Conservation (phyloP, 2,329 filamentous ascomycete genomes). For the Fusarium compactum region DNA sequence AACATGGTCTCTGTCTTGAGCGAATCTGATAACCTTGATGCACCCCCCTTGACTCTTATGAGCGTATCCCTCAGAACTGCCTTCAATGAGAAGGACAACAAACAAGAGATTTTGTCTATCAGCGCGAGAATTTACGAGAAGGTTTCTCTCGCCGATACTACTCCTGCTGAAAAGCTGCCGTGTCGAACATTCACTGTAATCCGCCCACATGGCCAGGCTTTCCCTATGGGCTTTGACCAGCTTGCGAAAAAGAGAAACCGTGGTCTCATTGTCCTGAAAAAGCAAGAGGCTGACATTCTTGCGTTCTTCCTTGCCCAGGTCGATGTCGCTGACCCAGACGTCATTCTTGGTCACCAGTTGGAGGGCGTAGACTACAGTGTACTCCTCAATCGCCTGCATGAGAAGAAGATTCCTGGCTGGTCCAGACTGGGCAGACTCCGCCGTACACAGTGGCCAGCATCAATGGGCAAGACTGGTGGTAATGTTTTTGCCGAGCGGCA, state of each 20-base stretch:
- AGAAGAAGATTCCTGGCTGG: conserved; percentile 94
- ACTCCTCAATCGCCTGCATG: conserved; percentile 84
- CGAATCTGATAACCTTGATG: conserved; percentile 84
- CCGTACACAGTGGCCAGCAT: conserved; percentile 86
- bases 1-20: conserved; percentile 77
- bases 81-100: conserved; percentile 92
- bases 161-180: conserved; percentile 86
- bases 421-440: conserved; percentile 90
- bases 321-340: conserved; percentile 90
- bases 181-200: conserved; percentile 93
- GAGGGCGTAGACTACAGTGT: conserved; percentile 97
- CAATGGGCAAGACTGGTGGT: conserved; percentile 85
- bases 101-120: conserved; percentile 92
- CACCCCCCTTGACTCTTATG: conserved; percentile 94
- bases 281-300: conserved; percentile 85
- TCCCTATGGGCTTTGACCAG: conserved; percentile 88
- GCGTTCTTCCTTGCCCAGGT: conserved; percentile 91
- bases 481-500: conserved; percentile 95
- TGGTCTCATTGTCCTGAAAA: conserved; percentile 83
- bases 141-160: conserved; percentile 86
- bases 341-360: conserved; percentile 93
- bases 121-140: conserved; percentile 95
- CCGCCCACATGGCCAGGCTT: conserved; percentile 79
- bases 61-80: conserved; percentile 88
- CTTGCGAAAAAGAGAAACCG: conserved; percentile 78